phyloP scores from a whole-genome alignment of 2,329 filamentous ascomycete genomes.

The Sclerotinia nivalis region DNA sequence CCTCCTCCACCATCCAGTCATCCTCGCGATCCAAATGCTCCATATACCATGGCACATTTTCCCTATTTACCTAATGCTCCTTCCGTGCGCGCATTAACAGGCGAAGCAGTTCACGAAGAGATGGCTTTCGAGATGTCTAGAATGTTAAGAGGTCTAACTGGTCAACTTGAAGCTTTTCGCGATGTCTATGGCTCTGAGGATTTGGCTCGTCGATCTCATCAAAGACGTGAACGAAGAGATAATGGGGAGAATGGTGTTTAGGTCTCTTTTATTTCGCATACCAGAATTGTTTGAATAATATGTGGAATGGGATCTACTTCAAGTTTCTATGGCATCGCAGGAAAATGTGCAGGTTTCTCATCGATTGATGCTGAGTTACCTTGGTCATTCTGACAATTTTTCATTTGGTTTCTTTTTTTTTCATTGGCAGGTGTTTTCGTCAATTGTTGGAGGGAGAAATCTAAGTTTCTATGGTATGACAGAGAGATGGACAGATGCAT shows the following conservation, averaged over 20 bases:
- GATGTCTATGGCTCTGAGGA: constrained; percentile 33
- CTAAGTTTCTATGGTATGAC: not conserved
- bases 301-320: not conserved
- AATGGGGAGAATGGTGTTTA: constrained; percentile 21
- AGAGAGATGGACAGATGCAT: not conserved
- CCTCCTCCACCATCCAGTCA: constrained; percentile 25
- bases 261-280: not conserved
- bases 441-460: not conserved
- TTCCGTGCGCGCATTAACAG: constrained; percentile 33
- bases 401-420: not conserved
- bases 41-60: constrained; percentile 31
- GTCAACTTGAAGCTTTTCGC: constrained; percentile 35
- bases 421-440: not conserved
- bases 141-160: constrained; percentile 31
- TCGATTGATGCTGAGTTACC: not conserved
- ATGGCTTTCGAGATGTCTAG: constrained; percentile 36
- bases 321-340: not conserved
- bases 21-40: constrained; percentile 3
- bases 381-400: not conserved
- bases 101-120: constrained; percentile 34
- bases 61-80: constrained; percentile 34
- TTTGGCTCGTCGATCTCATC: constrained; percentile 20
- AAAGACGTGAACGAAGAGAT: constrained; percentile 19
- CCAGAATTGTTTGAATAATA: not conserved
- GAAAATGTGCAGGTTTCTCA: not conserved